Conservation (phyloP, 1,284 basidiomycete species). For the Naganishia albida region DNA sequence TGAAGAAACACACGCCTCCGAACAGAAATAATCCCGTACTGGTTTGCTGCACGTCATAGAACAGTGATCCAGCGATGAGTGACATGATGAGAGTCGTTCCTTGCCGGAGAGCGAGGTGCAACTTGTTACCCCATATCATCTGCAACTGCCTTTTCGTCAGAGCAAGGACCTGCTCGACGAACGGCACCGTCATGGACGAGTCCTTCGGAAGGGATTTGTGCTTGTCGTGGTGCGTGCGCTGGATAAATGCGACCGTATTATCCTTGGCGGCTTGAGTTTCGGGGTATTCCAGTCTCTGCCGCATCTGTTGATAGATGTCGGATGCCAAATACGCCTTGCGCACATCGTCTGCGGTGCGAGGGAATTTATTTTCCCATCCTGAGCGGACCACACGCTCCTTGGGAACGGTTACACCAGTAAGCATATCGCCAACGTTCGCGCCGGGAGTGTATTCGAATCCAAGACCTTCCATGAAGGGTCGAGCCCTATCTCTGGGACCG, state of each 20-base stretch:
- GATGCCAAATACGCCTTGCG: constrained; percentile 10
- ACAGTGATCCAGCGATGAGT: constrained; percentile 74
- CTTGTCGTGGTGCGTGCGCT: constrained; percentile 68
- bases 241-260: constrained; percentile 64
- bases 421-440: constrained; percentile 60
- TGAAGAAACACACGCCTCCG: constrained; percentile 77
- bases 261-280: constrained; percentile 68
- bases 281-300: constrained; percentile 62
- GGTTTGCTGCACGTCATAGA: constrained; percentile 68
- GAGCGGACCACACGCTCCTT: constrained; percentile 7
- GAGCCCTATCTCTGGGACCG: constrained; percentile 70
- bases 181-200: constrained; percentile 83
- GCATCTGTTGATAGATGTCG: constrained; percentile 24
- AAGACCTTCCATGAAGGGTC: constrained; percentile 73
- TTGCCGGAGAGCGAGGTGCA: constrained; percentile 74
- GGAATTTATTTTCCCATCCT: constrained; percentile 22
- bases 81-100: constrained; percentile 59
- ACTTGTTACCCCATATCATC: constrained; percentile 71
- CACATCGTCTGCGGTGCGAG: constrained; percentile 14
- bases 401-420: constrained; percentile 10
- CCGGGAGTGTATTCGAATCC: constrained; percentile 65
- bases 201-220: constrained; percentile 71
- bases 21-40: constrained; percentile 82
- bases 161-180: constrained; percentile 70
- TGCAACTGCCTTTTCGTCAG: constrained; percentile 72